A percentile compares a stretch with the other conserved stretches of the same genome.
These are phyloP conservation scores for Penicillium oxalicum DNA, from an alignment of 2,329 filamentous ascomycete species.

Conservation along the genomic window DNA sequence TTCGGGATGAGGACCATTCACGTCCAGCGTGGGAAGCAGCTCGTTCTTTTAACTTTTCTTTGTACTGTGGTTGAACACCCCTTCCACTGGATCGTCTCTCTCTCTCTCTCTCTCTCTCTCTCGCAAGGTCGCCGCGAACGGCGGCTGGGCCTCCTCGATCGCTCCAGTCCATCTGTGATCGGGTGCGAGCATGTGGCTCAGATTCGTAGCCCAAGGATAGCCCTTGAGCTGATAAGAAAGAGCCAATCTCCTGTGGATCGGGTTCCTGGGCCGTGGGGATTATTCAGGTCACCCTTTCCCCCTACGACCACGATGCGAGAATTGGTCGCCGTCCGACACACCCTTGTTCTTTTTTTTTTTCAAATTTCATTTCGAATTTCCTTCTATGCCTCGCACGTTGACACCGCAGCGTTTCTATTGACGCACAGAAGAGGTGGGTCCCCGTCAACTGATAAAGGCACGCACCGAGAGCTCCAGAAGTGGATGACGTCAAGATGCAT, in stretches of 20 bases:
- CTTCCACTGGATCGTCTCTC: too few species aligned
- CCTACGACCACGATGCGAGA: too few species aligned
- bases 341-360: too few species aligned
- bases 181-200: too few species aligned
- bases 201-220: slow-evolving; percentile 5
- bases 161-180: too few species aligned
- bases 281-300: not conserved
- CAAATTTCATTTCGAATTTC: too few species aligned
- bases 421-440: not conserved
- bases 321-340: too few species aligned
- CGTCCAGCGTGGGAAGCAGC: too few species aligned
- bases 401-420: not conserved
- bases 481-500: slow-evolving; percentile 20
- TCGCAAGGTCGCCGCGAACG: not conserved
- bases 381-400: not conserved
- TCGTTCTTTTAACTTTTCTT: not conserved
- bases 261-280: not conserved
- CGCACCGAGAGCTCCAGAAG: not conserved
- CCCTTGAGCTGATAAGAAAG: slow-evolving; percentile 3
- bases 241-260: not conserved
- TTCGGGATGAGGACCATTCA: not conserved
- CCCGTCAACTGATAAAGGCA: slow-evolving; percentile 11
- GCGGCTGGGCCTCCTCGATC: not conserved
- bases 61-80: too few species aligned
- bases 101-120: not conserved